Base-by-base conservation (phyloP, 2,329 filamentous ascomycete species). In the Xylariaceae sp. region DNA sequence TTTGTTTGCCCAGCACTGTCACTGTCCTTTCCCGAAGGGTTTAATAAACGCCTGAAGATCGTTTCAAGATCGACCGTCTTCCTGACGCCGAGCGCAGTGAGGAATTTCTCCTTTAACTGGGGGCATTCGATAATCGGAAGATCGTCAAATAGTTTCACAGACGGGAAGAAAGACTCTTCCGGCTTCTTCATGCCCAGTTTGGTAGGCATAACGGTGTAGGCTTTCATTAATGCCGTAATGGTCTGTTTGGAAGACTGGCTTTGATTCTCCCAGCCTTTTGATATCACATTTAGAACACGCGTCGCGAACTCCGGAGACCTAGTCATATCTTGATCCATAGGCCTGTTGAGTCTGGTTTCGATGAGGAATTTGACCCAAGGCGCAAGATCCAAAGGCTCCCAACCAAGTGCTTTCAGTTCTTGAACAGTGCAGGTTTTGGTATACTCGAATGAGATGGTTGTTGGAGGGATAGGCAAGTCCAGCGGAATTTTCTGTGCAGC, bases 61-160 rank as follows among this genome's bases (percentile, higher is more conserved):
- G 95, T 92, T 34, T 90, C 90, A 1, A 99, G 76, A 63, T 99
- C 94, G 26, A 99, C 86, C 0, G 94, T 99, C 74, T 97, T 97
- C 56, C 94, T 85, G 30, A 99, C 91, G 2, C 94, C 92, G 34
- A 99, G 76, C 1, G 88, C 82, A 2, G 80, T 74, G 43, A 99
- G 72, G 58, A 99, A 89, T 68, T 95, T 96, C 45, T 97, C 92
- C 68, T 96, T 97, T 9, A 96, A 81, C 34, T 85, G 83, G 41
- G 86, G 84, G 43, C 91, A 84, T 60, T 86, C 82, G 1, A 97
- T 84, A 9, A 87, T 85, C 0, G 94, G 91, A 12, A 99, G 76
- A 68, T 99, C 94, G 58, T 96, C 91, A 66, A 99, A 99, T 0
- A 99, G 76, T 68, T 90, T 94, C 39, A 99, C 94, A n/a, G 84